phyloP scores from a whole-genome alignment of 768 basidiomycete species.

The Serendipita sp. region DNA sequence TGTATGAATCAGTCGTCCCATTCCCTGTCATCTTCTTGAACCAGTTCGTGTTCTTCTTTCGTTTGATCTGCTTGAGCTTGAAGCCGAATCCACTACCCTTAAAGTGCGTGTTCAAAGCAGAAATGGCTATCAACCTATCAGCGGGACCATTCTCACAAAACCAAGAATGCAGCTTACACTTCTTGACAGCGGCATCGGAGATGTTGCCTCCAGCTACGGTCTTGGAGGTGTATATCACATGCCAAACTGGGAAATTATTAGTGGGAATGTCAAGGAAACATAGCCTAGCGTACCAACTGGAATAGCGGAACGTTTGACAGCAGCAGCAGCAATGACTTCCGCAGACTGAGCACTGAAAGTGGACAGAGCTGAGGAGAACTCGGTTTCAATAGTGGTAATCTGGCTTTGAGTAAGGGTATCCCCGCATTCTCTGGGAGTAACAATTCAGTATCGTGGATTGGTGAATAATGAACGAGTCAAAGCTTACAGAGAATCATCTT shows the following conservation, averaged over 20 bases:
- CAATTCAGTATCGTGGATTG: too few relatives aligned
- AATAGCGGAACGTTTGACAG: too few relatives aligned
- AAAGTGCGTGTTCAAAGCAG: slow-evolving; percentile 28
- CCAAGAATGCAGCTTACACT: background rate
- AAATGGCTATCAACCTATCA: slow-evolving; percentile 17
- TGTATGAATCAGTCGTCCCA: slow-evolving; percentile 14
- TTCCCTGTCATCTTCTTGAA: slow-evolving; percentile 25
- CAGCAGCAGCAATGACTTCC: too few relatives aligned
- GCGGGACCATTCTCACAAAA: background rate
- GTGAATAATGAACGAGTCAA: too few relatives aligned
- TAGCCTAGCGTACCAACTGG: background rate
- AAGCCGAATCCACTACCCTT: slow-evolving; percentile 23
- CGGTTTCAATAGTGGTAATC: too few relatives aligned
- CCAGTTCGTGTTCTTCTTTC: slow-evolving; percentile 31
- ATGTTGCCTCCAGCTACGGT: background rate
- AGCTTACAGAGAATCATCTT: too few relatives aligned
- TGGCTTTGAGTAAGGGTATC: too few relatives aligned
- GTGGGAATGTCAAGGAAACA: background rate
- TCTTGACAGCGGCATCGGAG: background rate
- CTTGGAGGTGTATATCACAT: slow-evolving; percentile 31
- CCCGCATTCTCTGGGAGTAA: too few relatives aligned
- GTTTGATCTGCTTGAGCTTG: slow-evolving; percentile 26
- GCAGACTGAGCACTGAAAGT: too few relatives aligned
- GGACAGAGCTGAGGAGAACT: too few relatives aligned
- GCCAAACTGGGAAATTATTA: slow-evolving; percentile 26